Percentiles rank a stretch among this genome's conserved stretches.
phyloP scores from a whole-genome alignment of 2,329 filamentous ascomycete genomes.

The Phialophora verrucosa region DNA sequence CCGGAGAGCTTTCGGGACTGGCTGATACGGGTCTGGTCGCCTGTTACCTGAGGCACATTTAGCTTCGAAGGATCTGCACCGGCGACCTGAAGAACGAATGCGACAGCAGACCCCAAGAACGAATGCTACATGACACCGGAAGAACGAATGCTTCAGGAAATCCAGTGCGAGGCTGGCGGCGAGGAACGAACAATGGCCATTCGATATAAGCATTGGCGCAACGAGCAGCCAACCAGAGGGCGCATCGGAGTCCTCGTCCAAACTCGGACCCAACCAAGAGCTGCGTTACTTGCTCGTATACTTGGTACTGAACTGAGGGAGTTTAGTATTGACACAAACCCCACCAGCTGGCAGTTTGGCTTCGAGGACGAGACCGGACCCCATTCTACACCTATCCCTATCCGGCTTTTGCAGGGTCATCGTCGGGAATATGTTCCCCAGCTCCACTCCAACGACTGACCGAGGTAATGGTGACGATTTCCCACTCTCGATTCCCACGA shows the following conservation, averaged over 20 bases:
- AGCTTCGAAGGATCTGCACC: background rate
- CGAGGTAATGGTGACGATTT: constrained; percentile 5
- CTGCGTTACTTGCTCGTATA: background rate
- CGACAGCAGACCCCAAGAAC: too few species aligned
- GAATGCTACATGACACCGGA: background rate
- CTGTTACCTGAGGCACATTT: constrained; percentile 11
- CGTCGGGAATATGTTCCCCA: background rate
- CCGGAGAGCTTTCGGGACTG: constrained; percentile 62
- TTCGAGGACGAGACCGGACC: background rate
- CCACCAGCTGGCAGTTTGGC: background rate
- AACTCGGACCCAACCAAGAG: background rate
- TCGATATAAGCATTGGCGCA: too few species aligned
- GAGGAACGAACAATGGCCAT: too few species aligned
- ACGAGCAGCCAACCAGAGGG: background rate
- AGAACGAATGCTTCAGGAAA: background rate
- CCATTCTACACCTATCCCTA: background rate
- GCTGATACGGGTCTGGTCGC: constrained; percentile 57
- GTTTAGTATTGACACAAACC: background rate
- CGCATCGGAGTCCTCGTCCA: background rate
- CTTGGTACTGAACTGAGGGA: background rate
- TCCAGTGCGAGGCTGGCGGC: too few species aligned
- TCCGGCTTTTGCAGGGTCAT: background rate
- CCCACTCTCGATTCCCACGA: background rate
- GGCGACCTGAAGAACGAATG: too few species aligned
- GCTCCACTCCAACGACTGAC: background rate